Base-by-base conservation (phyloP, 1,139 yeast genomes). In the Kluyveromyces marxianus region DNA sequence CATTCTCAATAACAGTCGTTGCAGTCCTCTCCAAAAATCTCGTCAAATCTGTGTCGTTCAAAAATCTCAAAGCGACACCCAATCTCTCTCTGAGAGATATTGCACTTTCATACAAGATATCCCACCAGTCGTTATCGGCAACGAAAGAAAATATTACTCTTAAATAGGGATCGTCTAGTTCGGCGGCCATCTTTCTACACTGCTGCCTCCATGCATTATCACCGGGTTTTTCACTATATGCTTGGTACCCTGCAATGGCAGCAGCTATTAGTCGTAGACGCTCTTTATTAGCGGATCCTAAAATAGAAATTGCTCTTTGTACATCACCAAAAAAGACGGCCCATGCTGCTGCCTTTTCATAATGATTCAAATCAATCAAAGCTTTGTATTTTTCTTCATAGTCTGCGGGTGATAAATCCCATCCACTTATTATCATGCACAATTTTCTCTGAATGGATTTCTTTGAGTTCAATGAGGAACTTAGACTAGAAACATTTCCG, bases 111-210 rank as follows among this genome's bases (percentile, higher is more conserved):
- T 89, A 96, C 47, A 92, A 71, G 2, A 92, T 96, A 60, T 88
- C 97, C 81, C 92, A 82, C 97, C 97, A 92, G 53, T 90, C 95
- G 44, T 88, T 86, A 59, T 92, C 97, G 0, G 97, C 89, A 47
- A 92, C 83, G 56, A 82, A 92, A 0, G 97, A 96, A 71, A 92
- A 92, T 2, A 90, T 86, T 0, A 95, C 96, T 37, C 97, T 69
- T 50, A 92, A 68, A 60, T 92, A 92, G 0, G 97, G 97, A 58
- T 87, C 84, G 21, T 85, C 95, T 46, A 92, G 69, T 54, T 88
- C 97, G 26, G 87, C 76, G 0, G 97, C 88, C 75, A 92, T 77
- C 50, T 76, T 76, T 41, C 96, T 79, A 60, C 97, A 92, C 60
- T 88, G 95, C 48, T 89, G 96, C 57, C 87, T 81, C 97, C 97